phyloP scores from a whole-genome alignment of 2,329 filamentous ascomycete genomes.

The Thyridium curvatum region DNA sequence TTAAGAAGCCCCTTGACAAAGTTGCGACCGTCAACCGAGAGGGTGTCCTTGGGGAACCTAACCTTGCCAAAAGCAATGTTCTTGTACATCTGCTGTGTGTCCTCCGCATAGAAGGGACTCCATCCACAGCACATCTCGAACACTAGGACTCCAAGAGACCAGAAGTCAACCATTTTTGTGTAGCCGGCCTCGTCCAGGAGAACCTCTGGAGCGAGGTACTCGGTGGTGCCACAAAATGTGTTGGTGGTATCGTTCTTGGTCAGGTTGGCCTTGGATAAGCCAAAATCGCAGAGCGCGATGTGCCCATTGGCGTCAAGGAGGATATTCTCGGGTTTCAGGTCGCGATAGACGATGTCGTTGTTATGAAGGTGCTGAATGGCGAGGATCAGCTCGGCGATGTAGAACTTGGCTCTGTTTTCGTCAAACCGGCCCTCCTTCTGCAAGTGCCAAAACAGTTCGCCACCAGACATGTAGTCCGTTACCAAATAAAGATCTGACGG shows the following conservation, averaged over 20 bases:
- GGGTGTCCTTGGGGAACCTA: conserved; percentile 86
- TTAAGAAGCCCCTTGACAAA: conserved; percentile 98
- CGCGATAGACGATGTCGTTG: conserved; percentile 96
- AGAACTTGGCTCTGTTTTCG: conserved; percentile 93
- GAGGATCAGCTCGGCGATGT: conserved; percentile 94
- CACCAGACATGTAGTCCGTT: conserved; percentile 98
- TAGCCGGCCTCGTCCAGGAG: conserved; percentile 94
- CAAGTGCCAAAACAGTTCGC: conserved; percentile 96
- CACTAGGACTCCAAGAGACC: conserved; percentile 93
- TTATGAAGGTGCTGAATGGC: conserved; percentile 93
- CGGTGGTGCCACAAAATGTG: conserved; percentile 96
- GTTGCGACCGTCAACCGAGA: conserved; percentile 91
- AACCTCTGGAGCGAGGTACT: conserved; percentile 94
- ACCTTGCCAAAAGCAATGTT: conserved; percentile 99
- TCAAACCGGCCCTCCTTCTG: conserved; percentile 96
- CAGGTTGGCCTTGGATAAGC: conserved; percentile 92
- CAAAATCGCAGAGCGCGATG: conserved; percentile 96
- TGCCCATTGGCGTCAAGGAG: conserved; percentile 94
- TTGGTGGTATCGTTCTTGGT: conserved; percentile 98
- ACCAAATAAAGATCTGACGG: conserved; percentile 96
- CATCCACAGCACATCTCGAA: conserved; percentile 99
- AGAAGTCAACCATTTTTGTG: conserved; percentile 99
- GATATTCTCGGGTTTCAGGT: conserved; percentile 97
- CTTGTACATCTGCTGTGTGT: conserved; percentile 99
- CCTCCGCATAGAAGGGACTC: conserved; percentile 98